These are phyloP conservation scores for Cercospora sp. DNA, from an alignment of 2,329 filamentous ascomycete species.

Conservation along the genomic window DNA sequence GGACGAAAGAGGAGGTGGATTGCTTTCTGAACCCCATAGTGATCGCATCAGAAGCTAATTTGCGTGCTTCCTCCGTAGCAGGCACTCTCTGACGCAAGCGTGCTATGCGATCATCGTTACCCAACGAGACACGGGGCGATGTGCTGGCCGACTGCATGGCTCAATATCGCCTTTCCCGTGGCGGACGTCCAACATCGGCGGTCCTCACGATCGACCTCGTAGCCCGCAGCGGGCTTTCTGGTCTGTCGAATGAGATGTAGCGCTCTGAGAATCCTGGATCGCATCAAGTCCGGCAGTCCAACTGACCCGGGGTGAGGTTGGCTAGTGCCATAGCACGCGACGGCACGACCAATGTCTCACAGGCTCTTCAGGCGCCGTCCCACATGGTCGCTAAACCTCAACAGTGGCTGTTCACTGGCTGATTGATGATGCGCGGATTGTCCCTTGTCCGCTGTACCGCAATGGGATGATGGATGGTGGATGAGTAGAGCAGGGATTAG, in stretches of 20 bases:
- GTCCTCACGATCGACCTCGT: neutral
- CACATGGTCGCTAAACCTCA: neutral
- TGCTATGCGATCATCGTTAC: neutral
- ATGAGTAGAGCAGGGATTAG: neutral
- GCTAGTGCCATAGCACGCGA: constrained; percentile 5
- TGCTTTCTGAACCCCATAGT: neutral
- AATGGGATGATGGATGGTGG: constrained; percentile 5
- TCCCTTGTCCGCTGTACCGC: neutral
- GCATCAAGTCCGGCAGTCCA: constrained; percentile 9
- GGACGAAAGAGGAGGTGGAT: neutral
- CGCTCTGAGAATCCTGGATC: neutral
- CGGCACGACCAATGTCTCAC: constrained; percentile 7
- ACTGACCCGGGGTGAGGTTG: neutral
- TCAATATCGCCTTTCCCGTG: constrained; percentile 5
- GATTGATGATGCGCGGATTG: neutral
- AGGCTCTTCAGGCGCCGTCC: neutral
- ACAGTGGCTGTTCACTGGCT: neutral
- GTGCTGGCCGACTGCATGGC: constrained; percentile 6
- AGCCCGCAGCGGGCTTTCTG: neutral
- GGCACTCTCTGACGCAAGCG: neutral
- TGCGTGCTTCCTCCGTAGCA: neutral
- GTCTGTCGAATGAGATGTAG: neutral
- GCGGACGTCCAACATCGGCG: neutral
- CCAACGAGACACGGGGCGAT: constrained; percentile 5
- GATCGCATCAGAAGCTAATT: neutral